Evolutionary conservation across 495 filamentous ascomycete species (phyloP), one percentile per base, ranked within the genome.

Genomic region (Chaetomium cochliodes): DNA sequence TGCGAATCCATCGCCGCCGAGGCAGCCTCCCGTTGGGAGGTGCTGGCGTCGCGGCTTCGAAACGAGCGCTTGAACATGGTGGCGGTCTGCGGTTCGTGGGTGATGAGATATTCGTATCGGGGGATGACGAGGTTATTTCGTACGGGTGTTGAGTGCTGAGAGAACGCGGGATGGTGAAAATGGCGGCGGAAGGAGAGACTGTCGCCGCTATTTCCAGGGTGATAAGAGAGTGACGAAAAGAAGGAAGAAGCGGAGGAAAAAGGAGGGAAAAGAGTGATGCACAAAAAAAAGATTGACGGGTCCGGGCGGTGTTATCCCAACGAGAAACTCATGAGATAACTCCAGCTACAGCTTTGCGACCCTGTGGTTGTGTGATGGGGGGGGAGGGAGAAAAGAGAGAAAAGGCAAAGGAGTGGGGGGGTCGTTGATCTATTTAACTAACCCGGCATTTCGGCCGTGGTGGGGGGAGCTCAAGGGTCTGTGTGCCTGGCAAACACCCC

Each of bases 61-160:
- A 93, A 92, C 70, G 90, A 91, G 75, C 90, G 89, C 76, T 88
- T 91, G 82, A 93, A 92, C 90, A 93, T 93, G 69, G 63, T 83
- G 84, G 73, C 73, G 70, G 76, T 70, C 63, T 67, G 69, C 68
- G 77, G 76, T 72, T 52, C 23, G 33, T n/a, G 13, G 58, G 37
- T 23, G 41, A 51, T 64, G 37, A 23, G 41, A 51, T 64, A 39
- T 65, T 67, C 55, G 65, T 37, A 25, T 23, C 13, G 67, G 61
- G 68, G 65, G 63, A 33, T 63, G 64, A 63, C 54, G 66, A 68
- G 58, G 61, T 50, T 20, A 46, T 66, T 60, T 65, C 42, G 61
- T 49, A 25, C 44, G 9, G 59, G 69, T 69, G 50, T 56, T 72
- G 67, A 72, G 69, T 69, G 50, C 58, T 72, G 67, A 72, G 69